Evolutionary conservation across 495 filamentous ascomycete species (phyloP).

Genomic region (Cryomyces antarcticus): DNA sequence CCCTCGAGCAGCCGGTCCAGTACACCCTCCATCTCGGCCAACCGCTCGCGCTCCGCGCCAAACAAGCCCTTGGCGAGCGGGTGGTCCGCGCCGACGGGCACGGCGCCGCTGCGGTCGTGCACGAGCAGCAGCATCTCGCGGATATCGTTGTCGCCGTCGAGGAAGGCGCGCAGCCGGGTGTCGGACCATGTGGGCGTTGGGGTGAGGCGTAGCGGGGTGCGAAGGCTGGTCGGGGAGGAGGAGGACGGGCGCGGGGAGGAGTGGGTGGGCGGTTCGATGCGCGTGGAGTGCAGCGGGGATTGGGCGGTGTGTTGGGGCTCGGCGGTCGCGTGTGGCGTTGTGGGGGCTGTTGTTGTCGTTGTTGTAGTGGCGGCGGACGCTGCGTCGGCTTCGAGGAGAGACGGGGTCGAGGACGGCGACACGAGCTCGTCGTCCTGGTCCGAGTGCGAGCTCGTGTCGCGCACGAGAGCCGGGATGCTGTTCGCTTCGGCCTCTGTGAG

Average conservation of each 20-base stretch:
- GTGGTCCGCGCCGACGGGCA: constrained; percentile 58
- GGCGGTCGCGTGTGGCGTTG: constrained; percentile 32
- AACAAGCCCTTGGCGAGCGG: constrained; percentile 65
- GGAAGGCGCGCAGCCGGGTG: constrained; percentile 61
- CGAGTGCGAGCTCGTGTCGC: constrained; percentile 9
- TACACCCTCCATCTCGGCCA: constrained; percentile 66
- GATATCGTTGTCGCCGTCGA: constrained; percentile 83
- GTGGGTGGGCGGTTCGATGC: constrained; percentile 2
- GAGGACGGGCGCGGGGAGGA: constrained; percentile 15
- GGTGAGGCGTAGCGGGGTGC: constrained; percentile 10
- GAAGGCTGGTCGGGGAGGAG: not conserved
- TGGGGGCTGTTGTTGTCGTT: constrained; percentile 11
- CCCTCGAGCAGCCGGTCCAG: constrained; percentile 58
- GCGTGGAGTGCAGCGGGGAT: not conserved
- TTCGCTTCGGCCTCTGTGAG: constrained; percentile 6
- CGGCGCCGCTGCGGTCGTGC: constrained; percentile 67
- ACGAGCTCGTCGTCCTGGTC: constrained; percentile 4
- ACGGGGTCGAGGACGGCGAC: constrained; percentile 10
- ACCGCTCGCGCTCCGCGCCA: constrained; percentile 58
- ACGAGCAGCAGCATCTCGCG: constrained; percentile 79
- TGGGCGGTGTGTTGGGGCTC: constrained; percentile 15
- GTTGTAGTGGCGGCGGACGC: not conserved
- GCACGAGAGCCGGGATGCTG: constrained; percentile 9
- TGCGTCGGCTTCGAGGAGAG: constrained; percentile 4
- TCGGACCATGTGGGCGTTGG: constrained; percentile 54